Percentiles rank a stretch among this genome's conserved stretches.
Evolutionary conservation across 1,284 basidiomycete species (phyloP).

Genomic region (Apiotrichum sp.): DNA sequence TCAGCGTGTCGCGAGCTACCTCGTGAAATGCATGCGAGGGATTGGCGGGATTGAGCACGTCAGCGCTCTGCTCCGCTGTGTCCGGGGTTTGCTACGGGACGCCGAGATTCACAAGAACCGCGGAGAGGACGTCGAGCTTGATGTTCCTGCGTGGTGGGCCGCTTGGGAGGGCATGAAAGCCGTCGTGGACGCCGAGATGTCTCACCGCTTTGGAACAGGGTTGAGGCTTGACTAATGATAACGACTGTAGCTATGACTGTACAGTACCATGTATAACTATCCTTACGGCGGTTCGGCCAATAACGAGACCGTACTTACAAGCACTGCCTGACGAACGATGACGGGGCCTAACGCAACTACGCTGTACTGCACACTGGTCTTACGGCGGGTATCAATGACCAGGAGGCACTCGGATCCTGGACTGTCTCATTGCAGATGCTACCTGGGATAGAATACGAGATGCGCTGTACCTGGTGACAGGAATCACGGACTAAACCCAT

Average conservation of each 20-base stretch:
- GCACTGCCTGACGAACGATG: too few species aligned
- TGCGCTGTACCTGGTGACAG: too few species aligned
- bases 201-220: slow-evolving; percentile 62
- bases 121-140: slow-evolving; percentile 37
- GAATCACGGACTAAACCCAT: too few species aligned
- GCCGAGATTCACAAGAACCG: slow-evolving; percentile 20
- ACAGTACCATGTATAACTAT: too few species aligned
- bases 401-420: too few species aligned
- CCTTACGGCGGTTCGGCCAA: too few species aligned
- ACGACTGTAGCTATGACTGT: slow-evolving; percentile 1
- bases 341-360: too few species aligned
- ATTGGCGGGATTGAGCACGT: slow-evolving; percentile 63
- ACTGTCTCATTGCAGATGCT: too few species aligned
- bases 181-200: slow-evolving; percentile 57
- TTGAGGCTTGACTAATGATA: slow-evolving; percentile 11
- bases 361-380: too few species aligned
- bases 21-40: slow-evolving; percentile 59
- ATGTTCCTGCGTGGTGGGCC: slow-evolving; percentile 60
- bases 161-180: slow-evolving; percentile 61
- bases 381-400: too few species aligned
- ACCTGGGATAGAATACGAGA: too few species aligned
- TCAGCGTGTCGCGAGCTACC: slow-evolving; percentile 61
- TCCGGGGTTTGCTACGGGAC: slow-evolving; percentile 48
- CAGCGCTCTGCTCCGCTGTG: slow-evolving; percentile 66
- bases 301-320: too few species aligned